phyloP scores from a whole-genome alignment of 768 basidiomycete genomes.

The Podaxis sp. region DNA sequence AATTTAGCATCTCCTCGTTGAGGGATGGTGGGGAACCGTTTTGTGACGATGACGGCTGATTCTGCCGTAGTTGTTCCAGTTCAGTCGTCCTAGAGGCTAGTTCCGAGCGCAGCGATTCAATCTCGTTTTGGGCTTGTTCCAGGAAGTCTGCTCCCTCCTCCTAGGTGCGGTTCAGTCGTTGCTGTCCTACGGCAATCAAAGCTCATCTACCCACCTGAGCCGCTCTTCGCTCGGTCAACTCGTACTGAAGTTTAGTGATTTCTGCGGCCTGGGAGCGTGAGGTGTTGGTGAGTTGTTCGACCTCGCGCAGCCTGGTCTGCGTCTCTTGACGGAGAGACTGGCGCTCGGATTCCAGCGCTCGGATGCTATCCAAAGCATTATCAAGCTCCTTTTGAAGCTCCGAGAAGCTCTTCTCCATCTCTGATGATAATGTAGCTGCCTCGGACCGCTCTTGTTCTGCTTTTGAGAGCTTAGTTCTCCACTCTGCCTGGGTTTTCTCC shows the following conservation, averaged over 20 bases:
- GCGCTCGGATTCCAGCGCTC: constrained; percentile 67
- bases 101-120: constrained; percentile 68
- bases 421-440: constrained; percentile 49
- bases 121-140: constrained; percentile 62
- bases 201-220: constrained; percentile 34
- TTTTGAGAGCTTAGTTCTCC: constrained; percentile 42
- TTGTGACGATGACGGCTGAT: constrained; percentile 39
- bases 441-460: constrained; percentile 54
- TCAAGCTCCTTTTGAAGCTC: constrained; percentile 66
- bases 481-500: constrained; percentile 43
- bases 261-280: constrained; percentile 54
- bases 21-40: constrained; percentile 50
- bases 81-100: constrained; percentile 65
- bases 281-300: constrained; percentile 49
- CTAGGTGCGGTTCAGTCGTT: constrained; percentile 23
- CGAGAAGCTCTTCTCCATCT: constrained; percentile 61
- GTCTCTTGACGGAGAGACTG: constrained; percentile 56
- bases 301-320: constrained; percentile 53
- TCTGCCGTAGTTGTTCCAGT: constrained; percentile 55
- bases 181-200: neutral
- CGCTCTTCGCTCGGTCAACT: constrained; percentile 45
- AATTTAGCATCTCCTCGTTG: constrained; percentile 72
- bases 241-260: constrained; percentile 47
- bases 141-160: constrained; percentile 68
- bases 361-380: constrained; percentile 49